phyloP scores from a whole-genome alignment of 1,284 basidiomycete species.

The Pterulicium gracile region DNA sequence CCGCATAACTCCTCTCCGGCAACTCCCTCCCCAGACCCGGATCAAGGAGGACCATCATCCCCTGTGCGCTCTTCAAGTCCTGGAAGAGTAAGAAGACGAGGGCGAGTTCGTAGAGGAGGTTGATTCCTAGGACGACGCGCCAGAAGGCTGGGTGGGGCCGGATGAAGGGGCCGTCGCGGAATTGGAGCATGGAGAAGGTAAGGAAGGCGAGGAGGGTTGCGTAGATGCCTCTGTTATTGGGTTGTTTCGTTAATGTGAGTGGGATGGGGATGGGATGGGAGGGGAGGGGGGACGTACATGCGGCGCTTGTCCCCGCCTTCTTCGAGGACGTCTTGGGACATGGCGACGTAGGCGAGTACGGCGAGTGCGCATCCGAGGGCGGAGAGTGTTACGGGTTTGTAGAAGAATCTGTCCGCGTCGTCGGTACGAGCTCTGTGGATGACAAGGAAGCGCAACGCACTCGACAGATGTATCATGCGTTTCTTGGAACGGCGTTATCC shows the following conservation, averaged over 20 bases:
- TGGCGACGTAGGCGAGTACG: conserved; percentile 67
- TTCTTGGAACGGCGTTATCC: conserved; percentile 73
- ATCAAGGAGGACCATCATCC: conserved; percentile 71
- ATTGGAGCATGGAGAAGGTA: conserved; percentile 74
- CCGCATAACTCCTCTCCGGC: conserved; percentile 76
- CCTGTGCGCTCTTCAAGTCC: conserved; percentile 64
- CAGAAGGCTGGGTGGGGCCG: conserved; percentile 70
- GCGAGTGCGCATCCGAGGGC: conserved; percentile 54
- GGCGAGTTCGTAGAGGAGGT: conserved; percentile 69
- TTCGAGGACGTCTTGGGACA: conserved; percentile 64
- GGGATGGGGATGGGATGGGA: conserved; percentile 6
- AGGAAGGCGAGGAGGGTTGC: conserved; percentile 63
- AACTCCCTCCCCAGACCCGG: conserved; percentile 58
- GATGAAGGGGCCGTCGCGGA: conserved; percentile 75
- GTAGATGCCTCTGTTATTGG: conserved; percentile 48
- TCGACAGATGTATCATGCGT: conserved; percentile 71
- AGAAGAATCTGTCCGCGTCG: conserved; percentile 55
- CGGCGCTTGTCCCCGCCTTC: conserved; percentile 71
- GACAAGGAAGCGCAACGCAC: conserved; percentile 30
- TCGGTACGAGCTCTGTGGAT: conserved; percentile 4
- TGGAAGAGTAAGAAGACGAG: conserved; percentile 79
- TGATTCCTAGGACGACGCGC: conserved; percentile 65
- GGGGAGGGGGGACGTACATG: conserved; percentile 39
- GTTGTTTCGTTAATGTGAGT: conserved; percentile 8
- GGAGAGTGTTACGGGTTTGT: conserved; percentile 68